Evolutionary conservation across 2,329 filamentous ascomycete genomes (phyloP), one percentile per base, ranked within the genome.

Genomic region (Cladosporium austrohemisphaericum): DNA sequence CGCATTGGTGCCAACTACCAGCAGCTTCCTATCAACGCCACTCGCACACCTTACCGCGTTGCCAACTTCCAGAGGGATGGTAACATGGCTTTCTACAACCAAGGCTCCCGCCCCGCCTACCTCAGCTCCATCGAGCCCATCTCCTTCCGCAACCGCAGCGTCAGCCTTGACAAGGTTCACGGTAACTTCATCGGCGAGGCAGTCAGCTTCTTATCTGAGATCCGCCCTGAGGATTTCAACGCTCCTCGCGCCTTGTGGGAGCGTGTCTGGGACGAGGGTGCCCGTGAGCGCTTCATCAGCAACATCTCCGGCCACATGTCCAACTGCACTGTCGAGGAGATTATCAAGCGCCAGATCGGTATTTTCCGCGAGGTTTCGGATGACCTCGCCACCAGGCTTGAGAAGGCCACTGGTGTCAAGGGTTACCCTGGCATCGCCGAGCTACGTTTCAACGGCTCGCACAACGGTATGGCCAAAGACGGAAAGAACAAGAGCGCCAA

Each of bases 41-140:
- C 71, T 61, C 69, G 72, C 72, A 71, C 68, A 75, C 79, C 74
- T 75, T 75, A 85, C 70, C 52, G 73, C 4, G 71, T 77, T 40
- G 73, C 69, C 58, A 85, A 85, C 55, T 86, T 82, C 74, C 84
- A 88, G 65, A 80, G 86, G 53, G 85, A 89, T 60, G 86, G 86
- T 13, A 63, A 66, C 52, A 89, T 88, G 84, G 78, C 82, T 1
- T 80, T 81, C 59, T 74, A 77, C 62, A 85, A 88, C 68, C 79
- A 83, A 58, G 79, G 80, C 45, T 70, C 75, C 3, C 76, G 80
- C 53, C 76, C 78, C 11, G 75, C 76, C 58, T 83, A 81, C 62
- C 71, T 78, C 10, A 75, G 71, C 26, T 77, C 75, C 8, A 76
- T 77, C 43, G 64, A 76, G 60, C 76, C 76, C 0, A 73, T 77